Percentiles rank a stretch among this genome's conserved stretches.
Evolutionary conservation across 176 grass and related monocot species (phyloP).

Genomic region (Zea luxurians): DNA sequence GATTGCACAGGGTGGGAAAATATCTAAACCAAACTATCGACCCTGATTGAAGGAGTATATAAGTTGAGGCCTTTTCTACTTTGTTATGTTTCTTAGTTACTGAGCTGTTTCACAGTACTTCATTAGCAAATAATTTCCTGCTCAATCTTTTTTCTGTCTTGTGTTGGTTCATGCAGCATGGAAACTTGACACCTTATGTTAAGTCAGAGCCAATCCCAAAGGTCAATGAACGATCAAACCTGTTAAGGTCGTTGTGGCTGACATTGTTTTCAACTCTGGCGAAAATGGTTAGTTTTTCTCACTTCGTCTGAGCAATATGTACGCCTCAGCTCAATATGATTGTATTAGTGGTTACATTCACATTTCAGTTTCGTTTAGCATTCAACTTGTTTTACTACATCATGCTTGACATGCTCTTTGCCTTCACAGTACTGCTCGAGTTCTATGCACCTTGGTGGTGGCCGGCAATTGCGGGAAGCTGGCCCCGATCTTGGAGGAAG

Average conservation of each 20-base stretch:
- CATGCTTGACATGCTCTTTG: neutral
- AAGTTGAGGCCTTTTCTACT: constrained; percentile 55
- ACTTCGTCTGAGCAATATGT: constrained; percentile 1
- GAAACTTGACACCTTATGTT: constrained; percentile 60
- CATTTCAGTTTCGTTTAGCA: neutral
- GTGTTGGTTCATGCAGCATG: constrained; percentile 60
- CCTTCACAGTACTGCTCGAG: constrained; percentile 62
- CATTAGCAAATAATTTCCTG: constrained; percentile 20
- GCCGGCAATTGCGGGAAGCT: constrained; percentile 66
- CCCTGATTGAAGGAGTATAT: constrained; percentile 71
- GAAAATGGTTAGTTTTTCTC: constrained; percentile 73
- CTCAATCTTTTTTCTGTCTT: neutral
- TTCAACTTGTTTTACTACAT: neutral
- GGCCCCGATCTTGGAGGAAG: constrained; percentile 74
- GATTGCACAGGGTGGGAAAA: constrained; percentile 58
- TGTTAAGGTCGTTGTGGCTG: constrained; percentile 73
- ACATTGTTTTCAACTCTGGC: constrained; percentile 66
- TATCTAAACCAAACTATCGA: constrained; percentile 77
- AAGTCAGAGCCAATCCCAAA: constrained; percentile 84
- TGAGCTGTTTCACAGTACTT: constrained; percentile 27
- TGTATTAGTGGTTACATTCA: neutral
- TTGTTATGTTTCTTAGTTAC: constrained; percentile 14
- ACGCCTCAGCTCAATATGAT: neutral
- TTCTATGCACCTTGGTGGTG: constrained; percentile 91
- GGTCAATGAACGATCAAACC: constrained; percentile 57